Evolutionary conservation across 2,329 filamentous ascomycete genomes (phyloP), one percentile per base, ranked within the genome.

Genomic region (Venturiaceae sp.): DNA sequence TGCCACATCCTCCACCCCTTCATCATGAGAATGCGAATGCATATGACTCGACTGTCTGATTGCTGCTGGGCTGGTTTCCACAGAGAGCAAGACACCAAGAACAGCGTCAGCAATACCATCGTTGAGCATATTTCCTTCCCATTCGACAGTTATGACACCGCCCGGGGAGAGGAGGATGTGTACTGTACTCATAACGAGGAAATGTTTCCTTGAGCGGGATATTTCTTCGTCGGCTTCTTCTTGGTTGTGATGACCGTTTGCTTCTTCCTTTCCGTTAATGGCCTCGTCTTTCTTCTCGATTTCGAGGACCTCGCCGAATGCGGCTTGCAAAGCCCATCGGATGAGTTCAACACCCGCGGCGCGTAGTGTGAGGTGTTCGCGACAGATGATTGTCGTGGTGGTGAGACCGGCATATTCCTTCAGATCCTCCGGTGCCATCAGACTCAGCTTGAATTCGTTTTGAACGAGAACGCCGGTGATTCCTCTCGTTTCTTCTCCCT

Each of bases 71-170:
- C 89, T 95, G 72, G 87, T 95, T 74, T 99, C 94, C 23, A 96
- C 89, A 0, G 88, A 92, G 65, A 96, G 84, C 11, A 99, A 80
- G 2, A 96, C 90, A 0, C 91, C 91, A 80, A 97, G 90, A 58
- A 97, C 88, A 16, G 94, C 91, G 72, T 99, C 94, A n/a, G 94
- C 94, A 67, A 99, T 95, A 61, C 91, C 90, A 68, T 99, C 94
- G 71, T 97, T 99, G 67, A 96, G 86, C 76, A 96, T 88, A 70
- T 97, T 99, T 60, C 92, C 94, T 71, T 97, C 92, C 94, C 94
- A 99, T 73, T 96, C 91, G 2, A 97, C 78, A 70, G 95, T 91
- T 5, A 96, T 83, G 68, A 94, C 47, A 7, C 60, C 60, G 64
- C 84, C 86, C 62, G 78, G 82, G 62, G 82, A 82, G 72, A 94